Evolutionary conservation across 768 basidiomycete genomes (phyloP).

Genomic region (Russula foetens): DNA sequence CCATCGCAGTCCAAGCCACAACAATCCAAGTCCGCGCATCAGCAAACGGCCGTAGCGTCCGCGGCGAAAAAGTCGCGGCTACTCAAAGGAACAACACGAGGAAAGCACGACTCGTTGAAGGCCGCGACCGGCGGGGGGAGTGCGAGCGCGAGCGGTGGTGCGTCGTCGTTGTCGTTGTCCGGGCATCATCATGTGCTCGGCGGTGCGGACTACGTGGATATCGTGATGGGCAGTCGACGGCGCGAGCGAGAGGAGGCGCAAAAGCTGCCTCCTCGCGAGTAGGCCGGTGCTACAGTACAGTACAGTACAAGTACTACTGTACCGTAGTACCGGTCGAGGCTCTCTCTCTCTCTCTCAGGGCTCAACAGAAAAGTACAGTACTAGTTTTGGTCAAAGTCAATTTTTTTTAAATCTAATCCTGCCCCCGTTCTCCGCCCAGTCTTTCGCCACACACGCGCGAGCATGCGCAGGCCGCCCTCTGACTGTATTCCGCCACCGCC

Average conservation of each 20-base stretch:
- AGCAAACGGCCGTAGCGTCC: conserved; percentile 10
- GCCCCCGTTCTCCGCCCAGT: no score
- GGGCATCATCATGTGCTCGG: conserved; percentile 44
- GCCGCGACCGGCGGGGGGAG: not conserved
- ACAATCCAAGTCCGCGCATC: not conserved
- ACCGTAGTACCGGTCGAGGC: no score
- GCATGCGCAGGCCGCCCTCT: no score
- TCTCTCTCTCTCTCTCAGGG: no score
- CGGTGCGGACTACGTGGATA: conserved; percentile 67
- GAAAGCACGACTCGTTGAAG: not conserved
- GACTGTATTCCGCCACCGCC: no score
- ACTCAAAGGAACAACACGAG: conserved; percentile 15
- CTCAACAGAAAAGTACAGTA: no score
- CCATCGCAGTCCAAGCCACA: conserved; percentile 1
- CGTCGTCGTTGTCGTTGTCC: not conserved
- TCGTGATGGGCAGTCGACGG: conserved; percentile 63
- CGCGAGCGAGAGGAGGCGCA: conserved; percentile 59
- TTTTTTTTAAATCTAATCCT: no score
- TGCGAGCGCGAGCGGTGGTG: no score
- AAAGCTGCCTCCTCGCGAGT: conserved; percentile 39
- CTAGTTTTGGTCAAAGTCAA: no score
- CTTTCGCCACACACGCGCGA: no score
- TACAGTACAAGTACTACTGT: no score
- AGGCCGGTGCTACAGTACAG: no score
- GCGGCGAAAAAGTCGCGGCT: conserved; percentile 39